Base-by-base conservation (phyloP, 768 basidiomycete genomes). In the Lactifluus volemus region DNA sequence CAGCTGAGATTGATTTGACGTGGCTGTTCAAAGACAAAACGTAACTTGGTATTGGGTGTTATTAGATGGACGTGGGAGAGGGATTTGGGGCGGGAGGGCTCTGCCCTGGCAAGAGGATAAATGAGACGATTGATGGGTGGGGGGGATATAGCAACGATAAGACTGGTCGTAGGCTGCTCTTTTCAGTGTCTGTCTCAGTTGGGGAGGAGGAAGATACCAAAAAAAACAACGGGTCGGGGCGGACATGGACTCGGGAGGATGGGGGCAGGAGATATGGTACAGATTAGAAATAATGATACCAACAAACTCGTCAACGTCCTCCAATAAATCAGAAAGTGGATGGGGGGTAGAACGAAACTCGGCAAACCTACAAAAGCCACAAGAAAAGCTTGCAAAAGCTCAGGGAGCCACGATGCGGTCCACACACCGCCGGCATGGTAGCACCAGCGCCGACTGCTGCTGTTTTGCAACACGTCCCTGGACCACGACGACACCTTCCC, bases 401-500 rank as follows among this genome's bases (percentile, higher is more conserved):
- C 57, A 63, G 12, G 61, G 61, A 34, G 61, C 47, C 11, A 63
- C 61, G 44, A 58, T 51, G 41, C 61, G 56, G 56, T 63, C 57
- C 12, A 45, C 52, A 45, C 63, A 63, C 44, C 60, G 54, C 36
- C 17, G 34, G 42, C 60, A 63, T 17, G 52, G 51, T 12, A 49
- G 39, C n/a, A 58, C 61, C 3, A 30, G 7, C 29, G 5, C 44
- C 47, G 38, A 29, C 21, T 52, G 39, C 30, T 44, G 32, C 29
- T 44, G 32, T n/a, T 60, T 29, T 38, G 14, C 21, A 53, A 21
- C 19, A 32, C 19, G 19, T n/a, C 14, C 34, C n/a, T 58, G 57
- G 5, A 12, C 48, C 50, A 17, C 21, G 25, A 30, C 36, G 39
- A 30, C 38, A 48, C 51, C 55, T 54, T 78, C 76, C 38, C 72